Evolutionary conservation across 257 asterid genomes (phyloP), one percentile per base, ranked within the genome.

Genomic region (Jacaranda copaia): DNA sequence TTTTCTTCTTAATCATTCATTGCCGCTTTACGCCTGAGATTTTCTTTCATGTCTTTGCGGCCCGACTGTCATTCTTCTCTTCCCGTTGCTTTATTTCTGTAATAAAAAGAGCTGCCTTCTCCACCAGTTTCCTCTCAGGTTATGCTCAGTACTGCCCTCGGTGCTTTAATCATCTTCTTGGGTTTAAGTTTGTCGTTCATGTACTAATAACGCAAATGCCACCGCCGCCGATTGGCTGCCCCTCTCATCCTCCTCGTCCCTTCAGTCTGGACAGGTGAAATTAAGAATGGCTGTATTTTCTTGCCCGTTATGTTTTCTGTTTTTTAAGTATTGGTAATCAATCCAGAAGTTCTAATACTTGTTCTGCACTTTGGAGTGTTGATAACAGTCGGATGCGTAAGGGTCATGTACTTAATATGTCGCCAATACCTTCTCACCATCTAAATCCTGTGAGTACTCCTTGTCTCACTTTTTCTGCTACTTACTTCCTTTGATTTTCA

Each of bases 401-500:
- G 72, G 86, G 74, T 66, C 80, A 71, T 61, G 32, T 85, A 35
- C 87, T 85, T 11, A 77, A 82, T 76, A 78, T 77, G 77, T 69
- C 85, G 65, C 81, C 83, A 1, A 53, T 70, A 10, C 81, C 79
- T 46, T 76, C 85, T 40, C 80, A 52, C 73, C 78, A 75, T 62
- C 66, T 56, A 43, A 80, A 73, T 59, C 80, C 67, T 72, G 89
- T 85, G 74, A 3, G 85, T 70, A 4, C 32, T 67, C 10, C 72
- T 10, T 38, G 4, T 12, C 64, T 40, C n/a, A 2, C 32, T 62
- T 45, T 25, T 14, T 69, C 18, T 53, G 3, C 42, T 18, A 2
- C 64, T 52, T 75, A 4, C 8, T 58, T n/a, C 20, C 0, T 18
- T 40, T 19, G 32, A 25, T 25, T 36, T 57, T 19, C 48, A 8